phyloP scores from a whole-genome alignment of 1,139 yeast genomes.

The Blastobotrys raffinosifermentans region DNA sequence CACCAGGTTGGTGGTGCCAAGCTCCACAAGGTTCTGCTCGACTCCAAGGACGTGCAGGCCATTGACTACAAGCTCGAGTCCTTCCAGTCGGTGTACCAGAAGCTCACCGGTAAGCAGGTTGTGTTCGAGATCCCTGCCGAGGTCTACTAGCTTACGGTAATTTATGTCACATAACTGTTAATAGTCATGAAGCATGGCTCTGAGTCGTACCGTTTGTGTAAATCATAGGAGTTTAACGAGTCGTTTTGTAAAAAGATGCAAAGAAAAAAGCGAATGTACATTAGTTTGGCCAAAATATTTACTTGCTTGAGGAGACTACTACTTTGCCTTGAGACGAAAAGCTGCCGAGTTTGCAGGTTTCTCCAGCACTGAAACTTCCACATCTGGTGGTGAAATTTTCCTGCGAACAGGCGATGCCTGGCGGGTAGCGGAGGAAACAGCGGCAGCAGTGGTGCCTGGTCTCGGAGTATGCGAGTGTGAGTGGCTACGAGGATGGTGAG shows the following conservation, averaged over 20 bases:
- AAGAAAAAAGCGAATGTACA: too few species aligned
- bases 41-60: conserved; percentile 95
- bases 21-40: conserved; percentile 96
- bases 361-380: conserved; percentile 13
- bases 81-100: conserved; percentile 97
- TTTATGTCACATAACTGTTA: too few species aligned
- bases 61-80: conserved; percentile 99
- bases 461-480: background rate
- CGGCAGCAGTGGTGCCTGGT: conserved; percentile 8
- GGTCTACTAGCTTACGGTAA: conserved; percentile 52
- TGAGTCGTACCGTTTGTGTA: too few species aligned
- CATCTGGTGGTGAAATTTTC: conserved; percentile 3
- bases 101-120: conserved; percentile 99
- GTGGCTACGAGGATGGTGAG: too few species aligned
- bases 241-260: too few species aligned
- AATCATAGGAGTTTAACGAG: too few species aligned
- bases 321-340: conserved; percentile 13
- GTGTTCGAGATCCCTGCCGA: conserved; percentile 91
- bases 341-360: conserved; percentile 19
- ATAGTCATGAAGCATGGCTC: too few species aligned
- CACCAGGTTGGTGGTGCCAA: conserved; percentile 99
- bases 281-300: too few species aligned
- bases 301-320: too few species aligned
- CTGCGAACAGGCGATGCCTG: conserved; percentile 2
- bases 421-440: conserved; percentile 8